Conservation (phyloP, 805 yeast genomes). For the Metschnikowia cerradonensis region DNA sequence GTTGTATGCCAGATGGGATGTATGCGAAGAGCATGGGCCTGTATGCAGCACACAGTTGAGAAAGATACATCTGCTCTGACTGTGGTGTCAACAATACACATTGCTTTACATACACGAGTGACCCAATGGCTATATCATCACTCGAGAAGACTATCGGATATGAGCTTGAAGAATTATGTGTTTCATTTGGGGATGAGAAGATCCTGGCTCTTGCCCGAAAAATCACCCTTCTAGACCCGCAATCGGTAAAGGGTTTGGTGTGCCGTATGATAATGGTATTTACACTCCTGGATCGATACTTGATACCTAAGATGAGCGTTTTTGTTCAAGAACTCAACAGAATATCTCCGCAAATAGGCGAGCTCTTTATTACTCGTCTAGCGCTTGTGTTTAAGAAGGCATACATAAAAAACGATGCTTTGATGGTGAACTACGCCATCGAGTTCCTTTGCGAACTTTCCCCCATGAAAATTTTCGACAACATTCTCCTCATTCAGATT, state of each 20-base stretch:
- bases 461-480: constrained; percentile 51
- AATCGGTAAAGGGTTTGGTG: constrained; percentile 44
- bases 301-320: constrained; percentile 51
- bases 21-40: constrained; percentile 1
- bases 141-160: neutral
- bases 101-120: neutral
- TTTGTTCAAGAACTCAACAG: constrained; percentile 59
- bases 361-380: constrained; percentile 48
- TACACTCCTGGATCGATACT: constrained; percentile 39
- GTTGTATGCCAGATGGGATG: neutral
- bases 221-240: neutral
- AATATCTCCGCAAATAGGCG: constrained; percentile 67
- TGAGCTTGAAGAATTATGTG: neutral
- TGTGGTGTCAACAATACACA: neutral
- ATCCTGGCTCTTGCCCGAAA: neutral
- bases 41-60: neutral
- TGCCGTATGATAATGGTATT: constrained; percentile 55
- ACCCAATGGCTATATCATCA: neutral
- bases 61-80: neutral
- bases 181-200: neutral
- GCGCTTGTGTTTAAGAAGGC: constrained; percentile 56
- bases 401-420: constrained; percentile 28
- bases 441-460: constrained; percentile 59
- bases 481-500: constrained; percentile 31
- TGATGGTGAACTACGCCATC: constrained; percentile 39